Conservation (phyloP, 306 rosid species). For the Vicia sativa region DNA sequence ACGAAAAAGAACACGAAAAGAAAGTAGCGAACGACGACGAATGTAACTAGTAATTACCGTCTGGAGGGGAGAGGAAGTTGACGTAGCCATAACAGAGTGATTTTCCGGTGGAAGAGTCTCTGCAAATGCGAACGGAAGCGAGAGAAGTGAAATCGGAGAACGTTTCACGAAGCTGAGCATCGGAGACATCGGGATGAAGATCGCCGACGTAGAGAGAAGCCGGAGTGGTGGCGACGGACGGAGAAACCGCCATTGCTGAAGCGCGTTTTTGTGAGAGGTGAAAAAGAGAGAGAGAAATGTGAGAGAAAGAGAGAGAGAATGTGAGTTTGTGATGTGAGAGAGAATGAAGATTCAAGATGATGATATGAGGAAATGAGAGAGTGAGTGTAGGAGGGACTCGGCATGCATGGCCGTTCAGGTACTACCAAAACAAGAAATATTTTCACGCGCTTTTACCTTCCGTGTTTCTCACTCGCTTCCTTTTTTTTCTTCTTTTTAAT, state of each 20-base stretch:
- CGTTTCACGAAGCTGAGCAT: conserved; percentile 52
- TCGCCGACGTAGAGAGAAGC: conserved; percentile 87
- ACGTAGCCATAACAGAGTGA: conserved; percentile 88
- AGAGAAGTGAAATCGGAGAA: conserved; percentile 60
- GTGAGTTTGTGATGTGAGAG: conserved; percentile 40
- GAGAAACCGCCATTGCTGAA: conserved; percentile 63
- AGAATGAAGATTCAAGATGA: conserved; percentile 3
- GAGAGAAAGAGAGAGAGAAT: not conserved
- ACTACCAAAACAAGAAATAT: not conserved
- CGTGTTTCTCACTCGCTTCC: conserved; percentile 36
- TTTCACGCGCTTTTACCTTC: conserved; percentile 33
- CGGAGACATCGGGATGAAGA: conserved; percentile 65
- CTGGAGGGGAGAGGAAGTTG: conserved; percentile 66
- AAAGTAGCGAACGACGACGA: not conserved
- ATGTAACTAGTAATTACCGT: conserved; percentile 46
- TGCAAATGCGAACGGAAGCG: conserved; percentile 64
- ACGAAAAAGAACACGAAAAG: not conserved
- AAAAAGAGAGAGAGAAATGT: not conserved
- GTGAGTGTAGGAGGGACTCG: conserved; percentile 50
- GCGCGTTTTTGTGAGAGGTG: not conserved
- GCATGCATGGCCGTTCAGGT: conserved; percentile 72
- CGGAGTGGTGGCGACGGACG: conserved; percentile 41
- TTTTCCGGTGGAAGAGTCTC: conserved; percentile 59
- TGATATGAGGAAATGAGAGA: conserved; percentile 31
- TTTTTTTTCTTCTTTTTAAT: not conserved